Conservation (phyloP, 441 rosid species). For the California macrophylla region DNA sequence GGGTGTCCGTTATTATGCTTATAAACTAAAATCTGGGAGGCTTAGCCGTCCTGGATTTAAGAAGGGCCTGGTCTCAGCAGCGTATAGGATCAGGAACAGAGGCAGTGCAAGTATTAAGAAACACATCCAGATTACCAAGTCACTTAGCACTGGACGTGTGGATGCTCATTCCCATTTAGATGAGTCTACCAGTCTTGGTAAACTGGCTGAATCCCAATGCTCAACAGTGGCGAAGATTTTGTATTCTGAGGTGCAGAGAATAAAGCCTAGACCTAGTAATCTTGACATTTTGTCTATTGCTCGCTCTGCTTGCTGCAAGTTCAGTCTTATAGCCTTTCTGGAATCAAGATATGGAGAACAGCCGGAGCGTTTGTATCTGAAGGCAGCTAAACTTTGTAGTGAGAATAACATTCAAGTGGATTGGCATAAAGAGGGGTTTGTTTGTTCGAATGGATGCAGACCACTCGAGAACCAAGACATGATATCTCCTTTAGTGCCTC, state of each 20-base stretch:
- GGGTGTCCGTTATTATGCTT: conserved; percentile 60
- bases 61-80: conserved; percentile 67
- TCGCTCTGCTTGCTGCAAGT: conserved; percentile 77
- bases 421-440: conserved; percentile 78
- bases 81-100: conserved; percentile 69
- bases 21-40: conserved; percentile 81
- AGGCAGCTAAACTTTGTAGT: conserved; percentile 92
- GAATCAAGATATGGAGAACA: conserved; percentile 65
- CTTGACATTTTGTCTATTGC: conserved; percentile 69
- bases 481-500: conserved; percentile 33
- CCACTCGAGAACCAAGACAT: conserved; percentile 34
- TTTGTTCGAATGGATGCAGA: conserved; percentile 78
- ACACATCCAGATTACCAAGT: conserved; percentile 57
- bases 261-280: conserved; percentile 81
- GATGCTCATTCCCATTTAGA: conserved; percentile 27
- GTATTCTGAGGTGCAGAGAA: conserved; percentile 58
- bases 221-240: conserved; percentile 59
- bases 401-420: conserved; percentile 69
- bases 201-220: conserved; percentile 58
- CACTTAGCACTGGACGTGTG: conserved; percentile 28
- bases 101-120: conserved; percentile 56
- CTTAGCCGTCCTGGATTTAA: conserved; percentile 77
- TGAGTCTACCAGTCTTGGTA: conserved; percentile 37
- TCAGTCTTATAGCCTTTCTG: conserved; percentile 60
- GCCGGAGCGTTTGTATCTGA: conserved; percentile 68